phyloP scores from a whole-genome alignment of 345 rosid species.

The Corymbia maculata region DNA sequence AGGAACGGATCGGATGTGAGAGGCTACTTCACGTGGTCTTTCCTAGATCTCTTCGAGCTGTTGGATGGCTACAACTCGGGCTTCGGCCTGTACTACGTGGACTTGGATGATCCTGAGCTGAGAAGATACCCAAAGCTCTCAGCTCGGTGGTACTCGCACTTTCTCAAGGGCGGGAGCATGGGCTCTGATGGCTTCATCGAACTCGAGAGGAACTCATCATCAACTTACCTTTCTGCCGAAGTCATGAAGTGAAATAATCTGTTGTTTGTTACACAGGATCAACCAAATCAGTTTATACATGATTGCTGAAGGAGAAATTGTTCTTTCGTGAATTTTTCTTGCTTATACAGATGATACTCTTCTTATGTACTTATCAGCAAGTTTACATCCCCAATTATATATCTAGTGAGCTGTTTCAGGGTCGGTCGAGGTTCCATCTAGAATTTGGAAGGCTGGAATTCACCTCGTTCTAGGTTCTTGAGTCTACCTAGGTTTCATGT shows the following conservation, averaged over 20 bases:
- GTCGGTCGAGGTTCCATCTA: neutral
- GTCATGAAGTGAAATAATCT: neutral
- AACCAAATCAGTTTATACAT: neutral
- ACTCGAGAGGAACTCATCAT: neutral
- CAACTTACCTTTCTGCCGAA: neutral
- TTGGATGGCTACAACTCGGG: conserved; percentile 19
- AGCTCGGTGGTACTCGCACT: conserved; percentile 37
- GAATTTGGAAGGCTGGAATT: too few species aligned
- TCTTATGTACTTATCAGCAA: neutral
- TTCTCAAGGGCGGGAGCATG: conserved; percentile 18
- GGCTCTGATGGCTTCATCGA: neutral
- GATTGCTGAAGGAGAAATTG: neutral
- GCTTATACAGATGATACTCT: neutral
- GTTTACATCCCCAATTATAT: neutral
- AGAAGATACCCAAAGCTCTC: conserved; percentile 38
- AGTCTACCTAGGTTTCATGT: neutral
- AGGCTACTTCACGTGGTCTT: conserved; percentile 51
- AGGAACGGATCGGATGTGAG: conserved; percentile 37
- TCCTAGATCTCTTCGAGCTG: conserved; percentile 31
- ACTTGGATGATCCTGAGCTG: conserved; percentile 27
- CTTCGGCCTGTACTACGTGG: conserved; percentile 37
- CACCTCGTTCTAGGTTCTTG: accelerated
- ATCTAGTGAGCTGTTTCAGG: neutral
- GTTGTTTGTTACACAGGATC: neutral
- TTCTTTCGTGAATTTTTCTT: neutral